Percentiles rank a stretch among this genome's conserved stretches.
phyloP scores from a whole-genome alignment of 164 flowering plant genomes.

The Saururus chinensis region DNA sequence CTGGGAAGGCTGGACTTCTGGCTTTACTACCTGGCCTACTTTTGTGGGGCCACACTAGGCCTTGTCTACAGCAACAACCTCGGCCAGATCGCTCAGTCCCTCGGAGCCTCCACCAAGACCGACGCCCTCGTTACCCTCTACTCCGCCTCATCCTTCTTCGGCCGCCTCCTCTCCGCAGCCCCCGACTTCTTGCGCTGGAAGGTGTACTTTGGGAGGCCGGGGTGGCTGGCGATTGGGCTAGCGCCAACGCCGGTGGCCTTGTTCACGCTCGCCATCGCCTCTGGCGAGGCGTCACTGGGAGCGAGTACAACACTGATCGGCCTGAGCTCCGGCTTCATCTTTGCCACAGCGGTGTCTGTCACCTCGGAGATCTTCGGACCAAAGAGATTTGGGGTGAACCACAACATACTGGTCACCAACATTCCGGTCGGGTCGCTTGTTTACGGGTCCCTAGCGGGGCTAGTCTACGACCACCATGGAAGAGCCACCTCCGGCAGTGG shows the following conservation, averaged over 20 bases:
- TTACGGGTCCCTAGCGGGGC: conserved; percentile 73
- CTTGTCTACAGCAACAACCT: conserved; percentile 88
- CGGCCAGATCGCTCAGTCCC: conserved; percentile 87
- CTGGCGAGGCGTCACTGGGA: conserved; percentile 30
- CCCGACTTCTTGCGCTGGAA: conserved; percentile 64
- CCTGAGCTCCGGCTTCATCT: conserved; percentile 85
- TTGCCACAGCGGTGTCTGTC: conserved; percentile 82
- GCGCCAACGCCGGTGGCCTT: conserved; percentile 76
- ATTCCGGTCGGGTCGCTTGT: conserved; percentile 77
- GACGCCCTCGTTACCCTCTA: conserved; percentile 56
- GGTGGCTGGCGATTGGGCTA: conserved; percentile 74
- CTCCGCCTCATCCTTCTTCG: conserved; percentile 92
- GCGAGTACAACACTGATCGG: conserved; percentile 85
- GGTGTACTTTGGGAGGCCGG: conserved; percentile 80
- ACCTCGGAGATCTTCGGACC: conserved; percentile 93
- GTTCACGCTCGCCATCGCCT: conserved; percentile 43
- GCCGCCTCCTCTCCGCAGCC: conserved; percentile 82
- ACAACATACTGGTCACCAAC: conserved; percentile 84
- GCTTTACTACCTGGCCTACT: conserved; percentile 73
- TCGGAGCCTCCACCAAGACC: conserved; percentile 38
- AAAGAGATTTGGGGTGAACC: conserved; percentile 75
- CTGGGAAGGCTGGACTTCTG: conserved; percentile 70
- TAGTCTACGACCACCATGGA: conserved; percentile 53
- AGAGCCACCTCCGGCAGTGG: conserved; percentile 1
- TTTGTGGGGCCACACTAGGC: conserved; percentile 92